phyloP scores from a whole-genome alignment of 495 filamentous ascomycete species.

The Penicillium goetzii region DNA sequence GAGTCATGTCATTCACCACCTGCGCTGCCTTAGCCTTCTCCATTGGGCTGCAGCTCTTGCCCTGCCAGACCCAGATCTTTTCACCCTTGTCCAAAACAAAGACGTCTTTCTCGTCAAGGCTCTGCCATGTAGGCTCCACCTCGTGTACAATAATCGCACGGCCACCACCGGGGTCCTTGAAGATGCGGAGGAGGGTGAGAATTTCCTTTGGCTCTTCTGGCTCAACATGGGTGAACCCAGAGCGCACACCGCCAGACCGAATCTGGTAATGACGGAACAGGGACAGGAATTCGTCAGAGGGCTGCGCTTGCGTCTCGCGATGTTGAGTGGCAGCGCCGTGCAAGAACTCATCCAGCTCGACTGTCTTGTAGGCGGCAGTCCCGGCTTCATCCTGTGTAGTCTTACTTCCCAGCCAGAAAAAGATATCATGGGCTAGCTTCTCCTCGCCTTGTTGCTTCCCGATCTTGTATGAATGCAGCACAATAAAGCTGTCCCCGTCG shows the following conservation, averaged over 20 bases:
- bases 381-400: conserved; percentile 67
- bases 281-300: conserved; percentile 58
- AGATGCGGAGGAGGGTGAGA: conserved; percentile 57
- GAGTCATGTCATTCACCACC: conserved; percentile 63
- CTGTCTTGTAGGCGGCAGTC: conserved; percentile 67
- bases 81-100: conserved; percentile 62
- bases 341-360: conserved; percentile 66
- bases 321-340: conserved; percentile 61
- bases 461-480: conserved; percentile 58
- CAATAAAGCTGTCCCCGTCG: conserved; percentile 66
- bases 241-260: conserved; percentile 59
- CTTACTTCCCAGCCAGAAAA: conserved; percentile 64
- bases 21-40: conserved; percentile 67
- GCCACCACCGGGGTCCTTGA: conserved; percentile 53
- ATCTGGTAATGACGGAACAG: conserved; percentile 61
- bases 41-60: conserved; percentile 63
- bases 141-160: conserved; percentile 61
- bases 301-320: conserved; percentile 58
- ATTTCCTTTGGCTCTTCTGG: conserved; percentile 44
- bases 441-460: conserved; percentile 36
- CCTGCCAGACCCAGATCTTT: conserved; percentile 70
- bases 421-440: conserved; percentile 59
- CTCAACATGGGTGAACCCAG: conserved; percentile 63
- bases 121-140: conserved; percentile 62
- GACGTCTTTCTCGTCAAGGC: conserved; percentile 63